Conservation (phyloP, 805 yeast species). For the Nakazawaea ernobii region DNA sequence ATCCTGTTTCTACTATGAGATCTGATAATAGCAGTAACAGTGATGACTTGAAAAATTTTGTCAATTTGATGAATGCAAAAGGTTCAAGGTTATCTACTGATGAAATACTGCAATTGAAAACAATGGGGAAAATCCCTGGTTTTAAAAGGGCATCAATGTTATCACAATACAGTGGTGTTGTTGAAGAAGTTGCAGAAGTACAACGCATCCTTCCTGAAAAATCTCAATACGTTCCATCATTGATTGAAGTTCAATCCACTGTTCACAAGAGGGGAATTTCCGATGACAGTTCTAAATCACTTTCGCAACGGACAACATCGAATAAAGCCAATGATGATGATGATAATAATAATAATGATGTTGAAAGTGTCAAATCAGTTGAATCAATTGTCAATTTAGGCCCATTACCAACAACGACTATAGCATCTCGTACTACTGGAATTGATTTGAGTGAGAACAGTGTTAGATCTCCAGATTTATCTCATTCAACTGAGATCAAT, state of each 20-base stretch:
- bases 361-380: slow-evolving; percentile 17
- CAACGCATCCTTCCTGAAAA: slow-evolving; percentile 23
- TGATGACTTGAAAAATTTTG: slow-evolving; percentile 7
- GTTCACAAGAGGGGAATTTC: slow-evolving; percentile 16
- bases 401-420: slow-evolving; percentile 16
- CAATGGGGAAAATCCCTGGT: slow-evolving; percentile 4
- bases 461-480: slow-evolving; percentile 21
- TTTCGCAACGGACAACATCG: slow-evolving; percentile 5
- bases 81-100: slow-evolving; percentile 2
- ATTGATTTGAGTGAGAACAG: background rate
- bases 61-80: slow-evolving; percentile 4
- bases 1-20: background rate
- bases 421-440: background rate
- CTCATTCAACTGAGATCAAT: slow-evolving; percentile 19
- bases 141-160: slow-evolving; percentile 22
- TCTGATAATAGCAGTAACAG: background rate
- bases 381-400: slow-evolving; percentile 6
- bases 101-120: slow-evolving; percentile 3
- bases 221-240: slow-evolving; percentile 12
- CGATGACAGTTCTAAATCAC: slow-evolving; percentile 5
- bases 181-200: slow-evolving; percentile 31
- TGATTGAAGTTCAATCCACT: slow-evolving; percentile 10
- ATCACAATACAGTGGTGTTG: slow-evolving; percentile 31
- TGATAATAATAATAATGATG: slow-evolving; percentile 10
- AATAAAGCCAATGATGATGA: slow-evolving; percentile 11